Evolutionary conservation across 192 early-diverging fungal genomes (phyloP), one percentile per base, ranked within the genome.

Genomic region (Coemansia sp.): DNA sequence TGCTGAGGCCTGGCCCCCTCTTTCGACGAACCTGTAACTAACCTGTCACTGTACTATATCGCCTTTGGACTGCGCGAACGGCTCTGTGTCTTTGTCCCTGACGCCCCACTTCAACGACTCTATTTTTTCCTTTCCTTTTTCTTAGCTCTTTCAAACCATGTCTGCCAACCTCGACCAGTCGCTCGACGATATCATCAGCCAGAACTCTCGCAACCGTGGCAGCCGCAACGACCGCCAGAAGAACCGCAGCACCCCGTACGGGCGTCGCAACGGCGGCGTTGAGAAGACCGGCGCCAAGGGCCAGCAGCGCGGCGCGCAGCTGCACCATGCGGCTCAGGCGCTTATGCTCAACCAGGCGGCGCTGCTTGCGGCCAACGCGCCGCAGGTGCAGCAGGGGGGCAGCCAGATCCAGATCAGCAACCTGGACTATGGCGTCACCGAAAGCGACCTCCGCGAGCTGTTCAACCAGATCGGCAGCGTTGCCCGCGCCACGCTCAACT

Each of bases 151-250:
- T 26, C 20, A 27, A 50, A 25, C 49, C 33, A 74, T 74, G 71
- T 53, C 71, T 33, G 57, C 60, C 41, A 62, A 66, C 60, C 64
- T 74, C 26, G 71, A 74, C 64, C 61, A 55, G 64, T 74, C 71
- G 22, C 64, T 74, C 33, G 71, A 74, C 24, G 71, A 74, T 10
- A 74, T 74, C 48, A 74, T 74, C 43, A 62, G 50, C 33, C 55
- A 56, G 53, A 32, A 32, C 10, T 5, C 5, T 10, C 30, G 30
- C 30, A 5, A 32, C 6, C 9, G 14, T 39, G 18, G 33, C 30
- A 5, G 30, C 30, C 30, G 19, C 38, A 35, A 24, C 22, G 38
- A 30, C 26, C 58, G 58, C 42, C 34, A 47, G 13, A 23, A 40
- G 36, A 53, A 46, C 54, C 71, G 71, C 52, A 53, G 26, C 64